A percentile compares a stretch with the other conserved stretches of the same genome.
Conservation (phyloP, 495 filamentous ascomycete genomes). For the Aspergillus funiculosus region DNA sequence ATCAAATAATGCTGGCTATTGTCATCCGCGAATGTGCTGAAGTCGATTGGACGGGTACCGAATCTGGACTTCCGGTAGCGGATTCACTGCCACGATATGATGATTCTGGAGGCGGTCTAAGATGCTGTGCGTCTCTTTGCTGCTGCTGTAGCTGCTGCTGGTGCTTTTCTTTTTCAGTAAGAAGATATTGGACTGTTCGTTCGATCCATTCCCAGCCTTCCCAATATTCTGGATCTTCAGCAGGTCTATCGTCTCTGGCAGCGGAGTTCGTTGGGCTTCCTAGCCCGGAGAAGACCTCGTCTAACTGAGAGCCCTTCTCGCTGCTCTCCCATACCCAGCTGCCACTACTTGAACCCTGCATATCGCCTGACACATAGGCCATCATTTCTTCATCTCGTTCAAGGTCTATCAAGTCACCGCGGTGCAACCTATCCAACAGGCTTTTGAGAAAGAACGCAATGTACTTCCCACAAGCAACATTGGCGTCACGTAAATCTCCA, state of each 20-base stretch:
- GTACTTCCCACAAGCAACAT: slow-evolving; percentile 74
- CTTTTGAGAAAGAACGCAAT: slow-evolving; percentile 73
- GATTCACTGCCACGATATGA: slow-evolving; percentile 31
- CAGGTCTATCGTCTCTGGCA: not conserved
- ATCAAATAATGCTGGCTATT: slow-evolving; percentile 70
- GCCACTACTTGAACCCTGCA: slow-evolving; percentile 74
- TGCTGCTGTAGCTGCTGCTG: slow-evolving; percentile 14
- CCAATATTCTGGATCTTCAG: slow-evolving; percentile 33
- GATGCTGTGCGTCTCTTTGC: slow-evolving; percentile 12
- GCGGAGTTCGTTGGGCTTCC: slow-evolving; percentile 10
- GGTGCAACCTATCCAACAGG: slow-evolving; percentile 53
- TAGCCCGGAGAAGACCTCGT: slow-evolving; percentile 19
- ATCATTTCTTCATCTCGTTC: slow-evolving; percentile 88
- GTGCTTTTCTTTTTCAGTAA: slow-evolving; percentile 22
- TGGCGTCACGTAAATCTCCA: slow-evolving; percentile 61
- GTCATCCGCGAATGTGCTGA: slow-evolving; percentile 58
- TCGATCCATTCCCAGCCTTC: slow-evolving; percentile 52
- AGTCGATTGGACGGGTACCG: slow-evolving; percentile 31
- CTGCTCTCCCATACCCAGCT: slow-evolving; percentile 83
- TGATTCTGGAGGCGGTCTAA: slow-evolving; percentile 22
- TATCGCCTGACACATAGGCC: slow-evolving; percentile 80
- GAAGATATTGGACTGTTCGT: slow-evolving; percentile 42
- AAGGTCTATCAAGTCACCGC: slow-evolving; percentile 46
- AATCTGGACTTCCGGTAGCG: slow-evolving; percentile 34
- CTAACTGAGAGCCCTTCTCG: slow-evolving; percentile 44